Percentiles rank a stretch among this genome's conserved stretches.
Evolutionary conservation across 176 grass and related monocot genomes (phyloP).

Genomic region (Triticum monococcum): DNA sequence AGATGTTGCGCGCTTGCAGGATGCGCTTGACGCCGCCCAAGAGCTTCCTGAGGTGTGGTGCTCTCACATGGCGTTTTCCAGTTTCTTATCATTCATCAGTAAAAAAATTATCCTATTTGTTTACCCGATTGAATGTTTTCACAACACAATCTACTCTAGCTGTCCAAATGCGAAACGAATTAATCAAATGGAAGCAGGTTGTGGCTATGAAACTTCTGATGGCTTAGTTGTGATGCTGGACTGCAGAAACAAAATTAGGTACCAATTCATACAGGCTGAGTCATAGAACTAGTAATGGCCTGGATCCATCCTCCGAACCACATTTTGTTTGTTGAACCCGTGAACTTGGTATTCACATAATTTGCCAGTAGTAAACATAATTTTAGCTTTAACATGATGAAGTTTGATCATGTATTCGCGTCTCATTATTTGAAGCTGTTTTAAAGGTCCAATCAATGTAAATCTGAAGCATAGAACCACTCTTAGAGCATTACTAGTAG

Average conservation of each 20-base stretch:
- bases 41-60: constrained; percentile 75
- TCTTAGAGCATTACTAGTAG: too few species aligned
- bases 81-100: neutral
- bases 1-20: constrained; percentile 68
- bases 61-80: neutral
- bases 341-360: neutral
- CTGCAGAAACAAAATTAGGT: neutral
- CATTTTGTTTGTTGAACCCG: neutral
- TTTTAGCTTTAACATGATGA: neutral
- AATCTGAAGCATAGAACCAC: neutral
- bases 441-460: neutral
- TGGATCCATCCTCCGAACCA: neutral
- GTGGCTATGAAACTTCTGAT: neutral
- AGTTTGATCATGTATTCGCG: neutral
- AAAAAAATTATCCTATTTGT: neutral
- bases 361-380: neutral
- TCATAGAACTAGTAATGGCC: neutral
- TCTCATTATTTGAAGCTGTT: neutral
- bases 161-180: neutral
- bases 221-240: neutral
- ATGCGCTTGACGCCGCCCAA: constrained; percentile 67
- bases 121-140: neutral
- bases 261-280: neutral
- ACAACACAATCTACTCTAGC: neutral
- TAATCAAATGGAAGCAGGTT: neutral